Conservation (phyloP, 441 rosid genomes). For the Pelargonium fulgidum region DNA sequence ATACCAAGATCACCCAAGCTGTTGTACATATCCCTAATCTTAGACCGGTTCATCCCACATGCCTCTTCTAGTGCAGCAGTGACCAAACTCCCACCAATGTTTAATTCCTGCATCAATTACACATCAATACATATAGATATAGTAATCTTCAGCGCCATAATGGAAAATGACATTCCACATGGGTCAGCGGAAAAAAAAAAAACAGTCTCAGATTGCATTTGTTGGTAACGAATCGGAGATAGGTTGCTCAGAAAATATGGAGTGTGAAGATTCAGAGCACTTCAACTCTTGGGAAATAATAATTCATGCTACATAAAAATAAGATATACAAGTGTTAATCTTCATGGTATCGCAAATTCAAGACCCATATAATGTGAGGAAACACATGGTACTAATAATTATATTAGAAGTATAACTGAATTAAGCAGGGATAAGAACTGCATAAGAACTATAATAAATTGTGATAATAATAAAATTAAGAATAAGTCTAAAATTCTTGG, state of each 20-base stretch:
- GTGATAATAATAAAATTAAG: too few relatives aligned
- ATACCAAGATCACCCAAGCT: constrained; percentile 80
- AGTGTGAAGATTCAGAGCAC: not conserved
- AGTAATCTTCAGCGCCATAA: too few relatives aligned
- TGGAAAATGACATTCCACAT: not conserved
- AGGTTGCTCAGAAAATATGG: not conserved
- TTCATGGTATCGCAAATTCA: too few relatives aligned
- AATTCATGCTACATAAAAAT: not conserved
- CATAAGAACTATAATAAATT: too few relatives aligned
- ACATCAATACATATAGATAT: constrained; percentile 8
- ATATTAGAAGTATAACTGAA: too few relatives aligned
- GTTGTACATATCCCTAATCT: constrained; percentile 68
- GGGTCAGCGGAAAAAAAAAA: too few relatives aligned
- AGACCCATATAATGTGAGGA: too few relatives aligned
- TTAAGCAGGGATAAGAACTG: too few relatives aligned
- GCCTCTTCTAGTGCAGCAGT: constrained; percentile 75
- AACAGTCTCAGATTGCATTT: not conserved
- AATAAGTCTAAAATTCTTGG: too few relatives aligned
- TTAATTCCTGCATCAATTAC: constrained; percentile 49
- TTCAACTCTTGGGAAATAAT: not conserved
- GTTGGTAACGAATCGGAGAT: not conserved
- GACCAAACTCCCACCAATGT: constrained; percentile 77
- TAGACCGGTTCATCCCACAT: constrained; percentile 65
- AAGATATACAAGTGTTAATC: too few relatives aligned
- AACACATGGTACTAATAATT: not conserved